A percentile compares a stretch with the other conserved stretches of the same genome.
These are phyloP conservation scores for Setaria italica DNA, from an alignment of 202 grass and related monocot species.

Conservation along the genomic window DNA sequence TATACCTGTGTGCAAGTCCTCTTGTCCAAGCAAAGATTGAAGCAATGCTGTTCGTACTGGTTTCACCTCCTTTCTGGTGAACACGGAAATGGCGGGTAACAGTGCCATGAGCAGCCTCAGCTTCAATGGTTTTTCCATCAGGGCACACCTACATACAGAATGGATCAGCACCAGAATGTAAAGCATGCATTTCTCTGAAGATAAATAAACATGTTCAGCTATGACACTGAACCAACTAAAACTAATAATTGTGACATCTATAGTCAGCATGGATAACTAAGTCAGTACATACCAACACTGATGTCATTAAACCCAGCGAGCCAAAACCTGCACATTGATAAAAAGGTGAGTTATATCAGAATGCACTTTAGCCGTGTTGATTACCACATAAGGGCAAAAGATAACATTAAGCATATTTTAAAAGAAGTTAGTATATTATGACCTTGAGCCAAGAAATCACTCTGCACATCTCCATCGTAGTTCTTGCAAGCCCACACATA, in stretches of 20 bases:
- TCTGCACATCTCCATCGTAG: slow-evolving; percentile 99
- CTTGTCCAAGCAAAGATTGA: slow-evolving; percentile 99
- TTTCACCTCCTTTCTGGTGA: slow-evolving; percentile 98
- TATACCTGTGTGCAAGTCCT: slow-evolving; percentile 94
- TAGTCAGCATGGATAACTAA: slow-evolving; percentile 28
- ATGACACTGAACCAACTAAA: not conserved
- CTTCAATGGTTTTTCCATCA: slow-evolving; percentile 99
- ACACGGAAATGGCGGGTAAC: slow-evolving; percentile 99
- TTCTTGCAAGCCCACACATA: slow-evolving; percentile 99
- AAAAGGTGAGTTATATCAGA: slow-evolving; percentile 7
- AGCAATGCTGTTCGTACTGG: slow-evolving; percentile 99
- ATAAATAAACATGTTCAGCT: slow-evolving; percentile 19
- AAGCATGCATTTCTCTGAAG: slow-evolving; percentile 21
- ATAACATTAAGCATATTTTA: slow-evolving; percentile 5
- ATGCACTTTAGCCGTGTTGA: slow-evolving; percentile 28
- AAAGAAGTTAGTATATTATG: slow-evolving; percentile 22
- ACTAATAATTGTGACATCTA: slow-evolving; percentile 11
- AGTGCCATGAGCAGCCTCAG: slow-evolving; percentile 98
- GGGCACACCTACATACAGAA: slow-evolving; percentile 80
- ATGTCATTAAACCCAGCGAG: slow-evolving; percentile 97
- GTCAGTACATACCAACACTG: slow-evolving; percentile 80
- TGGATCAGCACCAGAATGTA: slow-evolving; percentile 5
- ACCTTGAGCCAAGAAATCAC: slow-evolving; percentile 99
- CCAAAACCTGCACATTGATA: slow-evolving; percentile 81
- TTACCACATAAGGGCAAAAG: not conserved